A percentile compares a stretch with the other conserved stretches of the same genome.
phyloP scores from a whole-genome alignment of 164 flowering plant species.

The Vitis amurensis region DNA sequence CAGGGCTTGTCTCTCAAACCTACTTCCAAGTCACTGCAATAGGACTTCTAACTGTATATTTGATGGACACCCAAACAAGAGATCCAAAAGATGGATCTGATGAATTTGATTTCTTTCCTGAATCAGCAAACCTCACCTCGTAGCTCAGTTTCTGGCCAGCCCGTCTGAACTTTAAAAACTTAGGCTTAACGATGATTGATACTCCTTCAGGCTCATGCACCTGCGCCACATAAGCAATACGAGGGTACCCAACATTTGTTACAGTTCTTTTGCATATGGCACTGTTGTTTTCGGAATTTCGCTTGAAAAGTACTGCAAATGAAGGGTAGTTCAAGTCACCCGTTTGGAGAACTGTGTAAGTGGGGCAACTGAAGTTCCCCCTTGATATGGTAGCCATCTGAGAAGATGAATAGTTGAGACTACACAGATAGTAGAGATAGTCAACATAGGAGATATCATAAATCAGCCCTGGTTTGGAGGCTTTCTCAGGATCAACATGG shows the following conservation, averaged over 20 bases:
- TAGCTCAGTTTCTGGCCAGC: conserved; percentile 47
- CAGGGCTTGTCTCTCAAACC: no score
- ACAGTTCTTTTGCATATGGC: conserved; percentile 44
- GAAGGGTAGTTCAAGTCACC: conserved; percentile 77
- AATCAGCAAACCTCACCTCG: conserved; percentile 42
- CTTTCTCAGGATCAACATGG: conserved; percentile 62
- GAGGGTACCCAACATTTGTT: conserved; percentile 59
- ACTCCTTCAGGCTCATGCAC: conserved; percentile 45
- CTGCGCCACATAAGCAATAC: conserved; percentile 30
- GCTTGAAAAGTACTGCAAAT: conserved; percentile 45
- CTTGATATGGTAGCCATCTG: conserved; percentile 41
- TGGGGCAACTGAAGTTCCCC: conserved; percentile 38
- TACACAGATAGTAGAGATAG: conserved; percentile 57
- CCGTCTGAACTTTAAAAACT: conserved; percentile 27
- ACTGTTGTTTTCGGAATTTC: conserved; percentile 12
- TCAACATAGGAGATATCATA: conserved; percentile 53
- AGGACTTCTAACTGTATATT: conserved; percentile 57
- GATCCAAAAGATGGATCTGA: conserved; percentile 47
- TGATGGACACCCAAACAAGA: conserved; percentile 42
- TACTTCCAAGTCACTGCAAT: conserved; percentile 51
- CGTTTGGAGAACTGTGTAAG: conserved; percentile 14
- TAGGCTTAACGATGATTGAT: conserved; percentile 39
- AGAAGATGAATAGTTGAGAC: conserved; percentile 46
- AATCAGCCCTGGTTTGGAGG: conserved; percentile 63
- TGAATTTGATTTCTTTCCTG: neutral